Percentiles rank a stretch among this genome's conserved stretches.
These are phyloP conservation scores for Stylonectria norvegica DNA, from an alignment of 2,329 filamentous ascomycete genomes.

Conservation along the genomic window DNA sequence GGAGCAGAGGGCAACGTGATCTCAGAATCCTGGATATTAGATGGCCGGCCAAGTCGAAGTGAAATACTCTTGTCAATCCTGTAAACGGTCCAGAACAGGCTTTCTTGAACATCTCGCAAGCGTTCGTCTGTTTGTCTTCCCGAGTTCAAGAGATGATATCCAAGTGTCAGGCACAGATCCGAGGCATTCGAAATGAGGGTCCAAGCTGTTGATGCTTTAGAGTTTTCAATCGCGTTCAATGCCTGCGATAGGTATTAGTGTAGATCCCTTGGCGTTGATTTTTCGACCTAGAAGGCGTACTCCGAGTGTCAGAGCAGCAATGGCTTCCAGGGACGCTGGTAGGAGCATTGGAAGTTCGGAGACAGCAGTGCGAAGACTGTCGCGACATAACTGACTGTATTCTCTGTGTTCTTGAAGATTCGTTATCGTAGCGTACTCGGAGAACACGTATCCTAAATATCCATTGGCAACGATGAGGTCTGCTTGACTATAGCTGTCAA, in stretches of 20 bases:
- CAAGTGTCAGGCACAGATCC: constrained; percentile 32
- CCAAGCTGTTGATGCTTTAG: constrained; percentile 32
- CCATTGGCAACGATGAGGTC: too few species aligned
- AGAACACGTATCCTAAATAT: too few species aligned
- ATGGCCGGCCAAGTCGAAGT: constrained; percentile 33
- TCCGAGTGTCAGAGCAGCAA: constrained; percentile 34
- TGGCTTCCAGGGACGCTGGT: constrained; percentile 29
- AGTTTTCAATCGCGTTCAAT: constrained; percentile 32
- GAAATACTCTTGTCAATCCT: constrained; percentile 36
- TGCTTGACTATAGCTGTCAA: too few species aligned
- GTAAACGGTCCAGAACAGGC: constrained; percentile 36
- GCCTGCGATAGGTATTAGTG: constrained; percentile 20
- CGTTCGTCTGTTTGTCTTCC: not conserved
- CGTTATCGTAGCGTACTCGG: too few species aligned
- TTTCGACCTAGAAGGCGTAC: constrained; percentile 26
- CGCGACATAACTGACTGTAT: too few species aligned
- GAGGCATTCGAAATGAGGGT: constrained; percentile 35
- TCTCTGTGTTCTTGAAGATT: too few species aligned
- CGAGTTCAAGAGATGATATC: constrained; percentile 24
- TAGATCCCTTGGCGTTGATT: not conserved
- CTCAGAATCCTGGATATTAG: constrained; percentile 33
- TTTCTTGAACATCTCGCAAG: not conserved
- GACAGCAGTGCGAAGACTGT: too few species aligned
- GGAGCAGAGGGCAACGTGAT: constrained; percentile 22
- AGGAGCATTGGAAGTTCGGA: too few species aligned